Evolutionary conservation across 805 yeast genomes (phyloP).

Genomic region (Lipomyces sp.): DNA sequence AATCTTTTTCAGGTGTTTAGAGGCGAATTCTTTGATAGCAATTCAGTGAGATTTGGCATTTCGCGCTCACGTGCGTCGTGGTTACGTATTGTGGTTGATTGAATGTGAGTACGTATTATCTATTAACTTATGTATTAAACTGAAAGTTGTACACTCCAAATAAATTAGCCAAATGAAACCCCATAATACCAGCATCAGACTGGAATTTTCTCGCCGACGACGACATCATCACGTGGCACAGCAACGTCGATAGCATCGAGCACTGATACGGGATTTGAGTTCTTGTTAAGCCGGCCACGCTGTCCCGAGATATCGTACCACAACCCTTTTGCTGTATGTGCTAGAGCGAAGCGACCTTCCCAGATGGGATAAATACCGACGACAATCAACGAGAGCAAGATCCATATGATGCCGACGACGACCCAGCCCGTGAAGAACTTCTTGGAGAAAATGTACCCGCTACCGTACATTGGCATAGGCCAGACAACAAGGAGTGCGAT

Average conservation of each 20-base stretch:
- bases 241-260: neutral
- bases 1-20: neutral
- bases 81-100: too few species aligned
- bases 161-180: neutral
- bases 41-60: too few species aligned
- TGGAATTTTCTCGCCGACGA: neutral
- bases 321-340: slow-evolving; percentile 38
- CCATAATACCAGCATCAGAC: neutral
- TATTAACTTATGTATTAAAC: neutral
- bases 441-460: slow-evolving; percentile 69
- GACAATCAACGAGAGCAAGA: slow-evolving; percentile 32
- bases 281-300: slow-evolving; percentile 1
- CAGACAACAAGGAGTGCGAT: slow-evolving; percentile 67
- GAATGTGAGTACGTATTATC: too few species aligned
- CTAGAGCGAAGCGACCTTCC: slow-evolving; percentile 54
- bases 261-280: neutral
- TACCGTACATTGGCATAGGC: slow-evolving; percentile 90
- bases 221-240: neutral
- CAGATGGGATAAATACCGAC: slow-evolving; percentile 50
- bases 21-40: too few species aligned
- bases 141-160: neutral
- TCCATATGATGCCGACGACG: slow-evolving; percentile 74
- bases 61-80: too few species aligned
- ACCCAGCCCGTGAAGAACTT: slow-evolving; percentile 84
- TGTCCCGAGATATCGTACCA: slow-evolving; percentile 32